Conservation (phyloP, 2,329 filamentous ascomycete genomes). For the Pseudogymnoascus sp. region DNA sequence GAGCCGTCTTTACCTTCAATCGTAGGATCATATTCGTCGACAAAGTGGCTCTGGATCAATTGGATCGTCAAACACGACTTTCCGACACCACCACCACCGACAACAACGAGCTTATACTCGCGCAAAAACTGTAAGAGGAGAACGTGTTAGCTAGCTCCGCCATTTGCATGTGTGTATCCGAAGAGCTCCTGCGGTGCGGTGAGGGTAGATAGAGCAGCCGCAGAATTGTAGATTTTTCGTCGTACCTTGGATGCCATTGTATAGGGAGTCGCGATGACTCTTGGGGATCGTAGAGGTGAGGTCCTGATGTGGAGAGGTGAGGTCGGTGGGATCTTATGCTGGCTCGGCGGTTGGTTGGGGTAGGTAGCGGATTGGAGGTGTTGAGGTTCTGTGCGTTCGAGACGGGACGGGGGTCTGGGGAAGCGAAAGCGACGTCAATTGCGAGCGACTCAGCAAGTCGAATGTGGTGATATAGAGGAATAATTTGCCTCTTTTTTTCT, state of each 20-base stretch:
- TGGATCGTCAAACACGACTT: conserved; percentile 99
- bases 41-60: conserved; percentile 91
- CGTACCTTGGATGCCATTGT: conserved; percentile 34
- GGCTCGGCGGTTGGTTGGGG: conserved; percentile 5
- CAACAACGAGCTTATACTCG: conserved; percentile 94
- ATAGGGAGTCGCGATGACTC: conserved; percentile 15
- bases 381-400: conserved; percentile 7
- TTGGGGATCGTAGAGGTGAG: neutral
- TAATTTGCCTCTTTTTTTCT: neutral
- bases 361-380: neutral
- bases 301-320: neutral
- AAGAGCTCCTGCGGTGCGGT: neutral
- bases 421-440: conserved; percentile 6
- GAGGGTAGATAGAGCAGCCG: neutral
- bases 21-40: conserved; percentile 98
- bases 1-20: conserved; percentile 71
- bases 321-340: neutral
- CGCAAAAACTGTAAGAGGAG: conserved; percentile 58
- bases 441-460: neutral
- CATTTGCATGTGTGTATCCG: neutral
- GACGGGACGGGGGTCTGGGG: neutral
- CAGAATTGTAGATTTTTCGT: neutral
- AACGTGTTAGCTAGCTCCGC: neutral
- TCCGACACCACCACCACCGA: conserved; percentile 95
- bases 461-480: neutral